Base-by-base conservation (phyloP, 768 basidiomycete species). In the Arthromyces matolae region DNA sequence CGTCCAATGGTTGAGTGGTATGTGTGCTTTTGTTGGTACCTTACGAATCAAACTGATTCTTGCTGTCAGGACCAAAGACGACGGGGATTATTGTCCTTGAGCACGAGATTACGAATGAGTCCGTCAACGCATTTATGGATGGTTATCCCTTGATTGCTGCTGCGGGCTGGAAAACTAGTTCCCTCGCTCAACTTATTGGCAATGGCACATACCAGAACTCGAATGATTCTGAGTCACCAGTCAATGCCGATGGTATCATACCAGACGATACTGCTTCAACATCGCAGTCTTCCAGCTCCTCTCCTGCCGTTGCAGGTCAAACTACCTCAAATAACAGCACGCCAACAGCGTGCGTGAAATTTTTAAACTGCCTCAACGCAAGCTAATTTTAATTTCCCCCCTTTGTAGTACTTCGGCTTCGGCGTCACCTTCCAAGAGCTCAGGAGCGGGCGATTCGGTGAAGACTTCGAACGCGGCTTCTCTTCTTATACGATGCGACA, bases 41-140 rank as follows among this genome's bases (percentile, higher is more conserved):
- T 28, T n/a, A 13, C 42, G 33, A 3, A 14, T 33, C 47, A 14
- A 29, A 44, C 29, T 8, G 42, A 31, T 44, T 45, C 18, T 41
- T 45, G 5, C 45, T 2, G 4, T 1, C 16, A 71, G 86, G 83
- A 24, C 69, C 86, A 39, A 91, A 92, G 63, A 69, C 65, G 8
- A 85, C 89, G 3, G 94, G 94, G 27, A 76, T 94, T 19, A 73
- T 91, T 51, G 72, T 90, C 45, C 76, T 96, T 49, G 86, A 95
- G 63, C 94, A 97, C 65, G 93, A 96, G 66, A 69, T 85, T 19
- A 76, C 73, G 25, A 67, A 78, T 34, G 62, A 70, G 53, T 71
- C 84, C 25, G 83, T 91, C 18, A 55, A 71, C 29, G 79, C 80
- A 3, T 94, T 93, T 66, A 80, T 85, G 0, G 66, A 69, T 33